These are phyloP conservation scores for Selaginella tamariscina DNA, from an alignment of 75 land plant species.

Conservation along the genomic window DNA sequence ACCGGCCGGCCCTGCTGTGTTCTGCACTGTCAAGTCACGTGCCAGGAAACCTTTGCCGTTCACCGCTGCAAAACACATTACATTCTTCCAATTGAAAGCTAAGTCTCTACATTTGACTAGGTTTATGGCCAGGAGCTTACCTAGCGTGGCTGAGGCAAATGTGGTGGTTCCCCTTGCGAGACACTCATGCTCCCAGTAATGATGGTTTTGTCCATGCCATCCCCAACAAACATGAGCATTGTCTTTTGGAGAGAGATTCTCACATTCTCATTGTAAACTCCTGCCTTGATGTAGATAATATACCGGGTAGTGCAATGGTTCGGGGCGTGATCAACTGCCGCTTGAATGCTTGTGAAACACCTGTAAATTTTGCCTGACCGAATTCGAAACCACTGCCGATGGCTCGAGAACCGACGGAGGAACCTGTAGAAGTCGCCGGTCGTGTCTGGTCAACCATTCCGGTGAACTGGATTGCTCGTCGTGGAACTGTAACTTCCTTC, in stretches of 20 bases:
- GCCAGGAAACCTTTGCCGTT: conserved; percentile 50
- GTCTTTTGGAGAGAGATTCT: conserved; percentile 41
- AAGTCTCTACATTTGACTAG: background rate
- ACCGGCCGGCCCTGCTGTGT: background rate
- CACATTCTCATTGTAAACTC: conserved; percentile 59
- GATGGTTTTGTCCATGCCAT: conserved; percentile 47
- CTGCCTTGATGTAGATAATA: conserved; percentile 46
- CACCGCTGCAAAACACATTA: conserved; percentile 24
- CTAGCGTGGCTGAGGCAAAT: conserved; percentile 47
- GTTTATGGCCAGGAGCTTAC: conserved; percentile 10
- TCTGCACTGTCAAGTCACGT: conserved; percentile 19
- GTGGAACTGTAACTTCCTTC: background rate
- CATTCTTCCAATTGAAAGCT: background rate
- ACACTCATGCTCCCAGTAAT: conserved; percentile 40
- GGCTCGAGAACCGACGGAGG: background rate
- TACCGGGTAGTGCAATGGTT: conserved; percentile 16
- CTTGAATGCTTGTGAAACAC: background rate
- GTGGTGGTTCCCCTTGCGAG: conserved; percentile 39
- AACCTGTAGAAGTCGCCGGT: background rate
- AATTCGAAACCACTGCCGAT: background rate
- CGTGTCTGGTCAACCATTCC: background rate
- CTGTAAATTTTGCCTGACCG: background rate
- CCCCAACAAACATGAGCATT: conserved; percentile 50
- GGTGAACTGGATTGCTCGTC: background rate
- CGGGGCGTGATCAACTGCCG: conserved; percentile 5